Base-by-base conservation (phyloP, 1,139 yeast genomes). In the Suhomyces bolitotheri region DNA sequence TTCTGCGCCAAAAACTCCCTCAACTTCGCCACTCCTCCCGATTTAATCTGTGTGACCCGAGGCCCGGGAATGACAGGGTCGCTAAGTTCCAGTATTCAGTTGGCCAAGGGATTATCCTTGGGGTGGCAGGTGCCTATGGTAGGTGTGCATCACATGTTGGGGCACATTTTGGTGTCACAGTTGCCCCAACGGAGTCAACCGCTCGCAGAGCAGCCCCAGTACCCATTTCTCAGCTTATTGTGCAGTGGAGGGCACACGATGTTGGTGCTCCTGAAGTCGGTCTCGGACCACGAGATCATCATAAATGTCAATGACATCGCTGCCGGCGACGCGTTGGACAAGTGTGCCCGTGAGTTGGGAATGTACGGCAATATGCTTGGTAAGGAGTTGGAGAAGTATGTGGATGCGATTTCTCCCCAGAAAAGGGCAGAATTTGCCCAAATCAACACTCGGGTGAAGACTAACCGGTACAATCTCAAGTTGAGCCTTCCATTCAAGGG, bases 31-130 rank as follows among this genome's bases (percentile, higher is more conserved):
- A 51, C 54, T 6, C 73, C 74, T 1, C 89, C 95, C 0, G 96
- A 87, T 53, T 54, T 92, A 29, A 73, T 92, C 2, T 85, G 96
- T 56, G 96, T 84, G 7, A 92, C 99, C 0, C 65, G 95, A 47
- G 99, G 99, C 0, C 99, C 99, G 0, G 99, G 99, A 0, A 89
- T 94, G 97, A 76, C 82, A 11, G 97, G 97, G 0, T 83, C 95
- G 0, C 64, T 92, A 14, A 75, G 88, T 11, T 84, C 88, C 0
- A 94, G 97, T 2, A 67, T 86, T 26, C 94, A 85, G 50, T 62
- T 88, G 27, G 96, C 95, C 0, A 85, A 88, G 50, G 98, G 97
- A 0, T 63, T 92, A 12, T 66, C 90, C 0, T 66, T 84, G 0
- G 97, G 89, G 0, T 83, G 89, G 83, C 60, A 73, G 16, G 73